phyloP scores from a whole-genome alignment of 106 monocot species.

The Phalaenopsis aphrodite region DNA sequence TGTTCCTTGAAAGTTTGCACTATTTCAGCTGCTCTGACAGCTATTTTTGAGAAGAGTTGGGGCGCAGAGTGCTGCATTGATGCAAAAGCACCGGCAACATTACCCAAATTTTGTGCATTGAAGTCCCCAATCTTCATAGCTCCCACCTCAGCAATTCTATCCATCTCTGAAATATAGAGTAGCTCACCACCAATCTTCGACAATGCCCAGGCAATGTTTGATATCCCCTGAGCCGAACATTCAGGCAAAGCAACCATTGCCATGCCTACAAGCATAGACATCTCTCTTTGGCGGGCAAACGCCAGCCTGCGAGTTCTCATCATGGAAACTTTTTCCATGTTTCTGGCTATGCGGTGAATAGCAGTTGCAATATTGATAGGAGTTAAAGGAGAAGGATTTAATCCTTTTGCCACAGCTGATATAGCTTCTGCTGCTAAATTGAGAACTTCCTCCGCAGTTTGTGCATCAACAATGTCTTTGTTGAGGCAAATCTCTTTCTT shows the following conservation, averaged over 20 bases:
- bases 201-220: conserved; percentile 92
- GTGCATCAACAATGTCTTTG: conserved; percentile 58
- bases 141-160: conserved; percentile 82
- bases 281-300: conserved; percentile 80
- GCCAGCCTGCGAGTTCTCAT: conserved; percentile 45
- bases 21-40: conserved; percentile 55
- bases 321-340: conserved; percentile 96
- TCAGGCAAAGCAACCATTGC: conserved; percentile 78
- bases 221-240: conserved; percentile 80
- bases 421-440: conserved; percentile 61
- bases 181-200: conserved; percentile 94
- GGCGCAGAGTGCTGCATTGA: conserved; percentile 85
- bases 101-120: conserved; percentile 94
- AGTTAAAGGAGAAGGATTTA: conserved; percentile 82
- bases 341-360: conserved; percentile 89
- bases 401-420: conserved; percentile 70
- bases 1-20: conserved; percentile 62
- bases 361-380: conserved; percentile 82
- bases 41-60: conserved; percentile 51
- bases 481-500: conserved; percentile 79
- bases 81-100: conserved; percentile 83
- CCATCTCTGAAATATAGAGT: conserved; percentile 90
- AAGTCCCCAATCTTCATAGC: conserved; percentile 55
- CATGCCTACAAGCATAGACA: conserved; percentile 95
- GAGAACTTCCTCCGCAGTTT: conserved; percentile 74